phyloP scores from a whole-genome alignment of 1,284 basidiomycete species.

The Naganishia sp. region DNA sequence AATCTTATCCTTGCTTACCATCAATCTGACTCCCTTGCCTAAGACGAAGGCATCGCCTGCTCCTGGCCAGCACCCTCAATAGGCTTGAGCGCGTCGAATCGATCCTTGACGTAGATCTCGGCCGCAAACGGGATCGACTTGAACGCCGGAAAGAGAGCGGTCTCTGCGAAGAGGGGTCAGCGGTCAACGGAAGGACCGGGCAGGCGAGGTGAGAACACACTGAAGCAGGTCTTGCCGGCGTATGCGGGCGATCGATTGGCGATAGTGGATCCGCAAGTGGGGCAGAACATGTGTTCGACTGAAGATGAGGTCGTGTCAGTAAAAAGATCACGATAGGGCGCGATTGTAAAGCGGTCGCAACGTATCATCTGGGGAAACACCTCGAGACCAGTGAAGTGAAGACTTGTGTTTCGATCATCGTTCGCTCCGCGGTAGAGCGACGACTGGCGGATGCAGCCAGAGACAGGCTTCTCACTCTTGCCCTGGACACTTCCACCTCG shows the following conservation, averaged over 20 bases:
- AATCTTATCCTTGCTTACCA: background rate
- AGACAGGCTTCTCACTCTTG: too few relatives aligned
- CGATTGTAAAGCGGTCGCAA: too few relatives aligned
- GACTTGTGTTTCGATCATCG: too few relatives aligned
- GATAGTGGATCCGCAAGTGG: slow-evolving; percentile 38
- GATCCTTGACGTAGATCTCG: slow-evolving; percentile 41
- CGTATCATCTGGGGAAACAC: too few relatives aligned
- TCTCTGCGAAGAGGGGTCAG: slow-evolving; percentile 31
- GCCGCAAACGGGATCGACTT: slow-evolving; percentile 36
- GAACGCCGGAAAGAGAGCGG: slow-evolving; percentile 37
- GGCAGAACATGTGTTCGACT: slow-evolving; percentile 40
- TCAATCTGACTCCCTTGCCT: background rate
- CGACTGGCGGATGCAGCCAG: too few relatives aligned
- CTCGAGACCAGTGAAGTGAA: too few relatives aligned
- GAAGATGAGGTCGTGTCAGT: background rate
- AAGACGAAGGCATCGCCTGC: slow-evolving; percentile 34
- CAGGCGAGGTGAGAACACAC: slow-evolving; percentile 28
- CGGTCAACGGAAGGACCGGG: background rate
- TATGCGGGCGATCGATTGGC: slow-evolving; percentile 38
- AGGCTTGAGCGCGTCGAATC: slow-evolving; percentile 36
- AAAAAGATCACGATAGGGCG: background rate
- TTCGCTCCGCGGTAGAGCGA: too few relatives aligned
- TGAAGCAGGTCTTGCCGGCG: slow-evolving; percentile 39
- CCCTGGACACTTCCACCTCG: too few relatives aligned
- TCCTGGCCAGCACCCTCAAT: slow-evolving; percentile 36